Conservation (phyloP, 495 filamentous ascomycete genomes). For the Trypethelium eluteriae region DNA sequence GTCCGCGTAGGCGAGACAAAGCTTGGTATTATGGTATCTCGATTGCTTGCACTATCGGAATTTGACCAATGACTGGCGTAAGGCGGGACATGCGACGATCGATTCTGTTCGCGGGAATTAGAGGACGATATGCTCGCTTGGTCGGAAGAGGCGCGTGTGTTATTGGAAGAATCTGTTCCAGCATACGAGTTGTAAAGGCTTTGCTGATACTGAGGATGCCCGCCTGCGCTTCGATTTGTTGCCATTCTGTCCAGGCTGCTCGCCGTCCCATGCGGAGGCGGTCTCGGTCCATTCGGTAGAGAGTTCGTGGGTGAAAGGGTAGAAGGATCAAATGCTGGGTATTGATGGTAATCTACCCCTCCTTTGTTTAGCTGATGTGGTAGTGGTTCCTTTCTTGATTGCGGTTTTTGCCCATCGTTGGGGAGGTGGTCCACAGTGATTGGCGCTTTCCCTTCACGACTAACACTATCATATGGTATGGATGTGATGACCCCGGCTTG, state of each 20-base stretch:
- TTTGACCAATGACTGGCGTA: constrained; percentile 10
- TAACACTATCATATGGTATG: constrained; percentile 78
- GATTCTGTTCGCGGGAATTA: constrained; percentile 40
- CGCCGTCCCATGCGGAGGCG: constrained; percentile 28
- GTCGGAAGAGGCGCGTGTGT: constrained; percentile 63
- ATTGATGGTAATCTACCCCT: constrained; percentile 79
- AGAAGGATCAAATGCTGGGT: constrained; percentile 62
- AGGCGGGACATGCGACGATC: constrained; percentile 7
- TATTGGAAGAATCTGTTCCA: constrained; percentile 58
- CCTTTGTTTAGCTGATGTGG: constrained; percentile 75
- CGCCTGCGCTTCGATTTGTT: constrained; percentile 1
- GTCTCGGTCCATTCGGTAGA: constrained; percentile 12
- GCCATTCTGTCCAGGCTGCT: constrained; percentile 4
- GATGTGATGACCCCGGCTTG: constrained; percentile 81
- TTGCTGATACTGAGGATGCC: constrained; percentile 4
- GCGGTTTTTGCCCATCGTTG: constrained; percentile 55
- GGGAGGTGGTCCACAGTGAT: constrained; percentile 70
- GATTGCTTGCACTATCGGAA: background rate
- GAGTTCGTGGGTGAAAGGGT: constrained; percentile 30
- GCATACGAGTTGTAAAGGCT: constrained; percentile 61
- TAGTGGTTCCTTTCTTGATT: constrained; percentile 58
- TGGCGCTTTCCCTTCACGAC: constrained; percentile 58
- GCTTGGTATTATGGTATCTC: constrained; percentile 7
- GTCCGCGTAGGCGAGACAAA: constrained; percentile 7
- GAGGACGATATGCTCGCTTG: constrained; percentile 54